A percentile compares a stretch with the other conserved stretches of the same genome.
phyloP scores from a whole-genome alignment of 2,329 filamentous ascomycete genomes.

The Blumeria hordei region DNA sequence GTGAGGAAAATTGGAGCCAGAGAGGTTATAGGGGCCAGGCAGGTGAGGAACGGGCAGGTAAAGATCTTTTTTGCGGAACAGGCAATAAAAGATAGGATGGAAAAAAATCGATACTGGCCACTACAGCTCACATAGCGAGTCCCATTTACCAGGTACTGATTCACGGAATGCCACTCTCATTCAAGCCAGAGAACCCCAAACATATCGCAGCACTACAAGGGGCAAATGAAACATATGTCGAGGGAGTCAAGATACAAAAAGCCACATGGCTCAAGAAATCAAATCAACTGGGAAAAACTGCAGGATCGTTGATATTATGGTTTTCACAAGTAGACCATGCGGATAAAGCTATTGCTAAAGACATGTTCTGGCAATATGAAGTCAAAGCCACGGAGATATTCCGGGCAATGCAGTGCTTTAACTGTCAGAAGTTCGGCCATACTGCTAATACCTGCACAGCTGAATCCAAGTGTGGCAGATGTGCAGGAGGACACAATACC shows the following conservation, averaged over 20 bases:
- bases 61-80: background rate
- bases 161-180: background rate
- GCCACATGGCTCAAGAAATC: background rate
- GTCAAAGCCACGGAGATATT: background rate
- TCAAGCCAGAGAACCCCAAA: background rate
- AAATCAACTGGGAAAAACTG: background rate
- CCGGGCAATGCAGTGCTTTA: background rate
- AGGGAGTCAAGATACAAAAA: background rate
- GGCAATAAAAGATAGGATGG: background rate
- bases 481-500: background rate
- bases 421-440: background rate
- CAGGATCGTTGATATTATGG: background rate
- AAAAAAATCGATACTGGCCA: background rate
- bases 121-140: background rate
- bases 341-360: background rate
- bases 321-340: background rate
- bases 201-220: background rate
- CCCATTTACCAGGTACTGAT: background rate
- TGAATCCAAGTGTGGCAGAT: background rate
- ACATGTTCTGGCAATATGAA: background rate
- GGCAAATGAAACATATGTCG: background rate
- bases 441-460: background rate
- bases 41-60: background rate
- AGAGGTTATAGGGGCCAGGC: background rate
- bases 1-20: background rate